Percentiles rank a stretch among this genome's conserved stretches.
Conservation (phyloP, 169 alveolate genomes). For the Plasmodium knowlesi region DNA sequence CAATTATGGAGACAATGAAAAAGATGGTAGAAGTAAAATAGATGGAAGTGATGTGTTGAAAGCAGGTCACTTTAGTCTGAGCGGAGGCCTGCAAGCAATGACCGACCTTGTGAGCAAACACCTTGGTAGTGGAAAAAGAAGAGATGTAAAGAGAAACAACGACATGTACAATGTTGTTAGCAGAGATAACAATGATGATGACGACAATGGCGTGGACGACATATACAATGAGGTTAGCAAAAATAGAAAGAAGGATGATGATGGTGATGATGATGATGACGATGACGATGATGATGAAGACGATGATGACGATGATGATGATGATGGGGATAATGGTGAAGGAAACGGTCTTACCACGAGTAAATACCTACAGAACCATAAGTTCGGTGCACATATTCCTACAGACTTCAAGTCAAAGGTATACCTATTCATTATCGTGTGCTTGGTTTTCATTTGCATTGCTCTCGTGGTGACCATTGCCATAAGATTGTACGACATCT, state of each 20-base stretch:
- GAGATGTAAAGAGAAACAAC: neutral
- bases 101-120: neutral
- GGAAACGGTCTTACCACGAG: neutral
- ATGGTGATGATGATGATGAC: neutral
- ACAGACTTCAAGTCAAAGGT: neutral
- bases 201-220: neutral
- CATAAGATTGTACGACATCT: neutral
- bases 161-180: no score
- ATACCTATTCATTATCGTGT: neutral
- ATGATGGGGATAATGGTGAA: neutral
- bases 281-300: neutral
- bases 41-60: conserved; percentile 6
- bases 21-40: neutral
- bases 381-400: no score
- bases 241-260: neutral
- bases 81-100: neutral
- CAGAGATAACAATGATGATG: neutral
- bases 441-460: neutral
- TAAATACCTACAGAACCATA: neutral
- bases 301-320: neutral
- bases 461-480: neutral
- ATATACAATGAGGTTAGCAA: neutral
- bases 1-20: neutral
- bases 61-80: neutral
- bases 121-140: neutral